Conservation (phyloP, 1,139 yeast genomes). For the Taiozyma sp. region DNA sequence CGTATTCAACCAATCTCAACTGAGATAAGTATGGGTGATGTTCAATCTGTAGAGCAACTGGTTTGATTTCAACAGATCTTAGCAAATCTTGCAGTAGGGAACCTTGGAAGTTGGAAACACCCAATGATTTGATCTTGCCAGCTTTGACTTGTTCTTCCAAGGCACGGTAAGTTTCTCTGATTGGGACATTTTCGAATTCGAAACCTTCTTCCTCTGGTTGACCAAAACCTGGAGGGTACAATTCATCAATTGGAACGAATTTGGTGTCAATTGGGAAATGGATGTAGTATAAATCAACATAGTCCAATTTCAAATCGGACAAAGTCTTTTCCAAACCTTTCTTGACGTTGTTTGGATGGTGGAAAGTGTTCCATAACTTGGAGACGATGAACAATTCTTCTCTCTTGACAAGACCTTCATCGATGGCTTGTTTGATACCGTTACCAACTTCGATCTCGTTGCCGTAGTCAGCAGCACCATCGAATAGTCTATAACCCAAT, state of each 20-base stretch:
- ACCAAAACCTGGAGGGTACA: slow-evolving; percentile 72
- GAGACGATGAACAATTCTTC: slow-evolving; percentile 72
- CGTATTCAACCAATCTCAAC: slow-evolving; percentile 57
- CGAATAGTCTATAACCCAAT: slow-evolving; percentile 68
- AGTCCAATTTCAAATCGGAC: slow-evolving; percentile 58
- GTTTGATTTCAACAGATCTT: slow-evolving; percentile 65
- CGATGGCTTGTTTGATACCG: slow-evolving; percentile 59
- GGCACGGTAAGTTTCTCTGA: slow-evolving; percentile 76
- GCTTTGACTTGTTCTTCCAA: slow-evolving; percentile 55
- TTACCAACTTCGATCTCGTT: slow-evolving; percentile 71
- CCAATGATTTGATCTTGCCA: slow-evolving; percentile 72
- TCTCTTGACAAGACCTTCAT: slow-evolving; percentile 63
- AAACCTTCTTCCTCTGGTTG: slow-evolving; percentile 39
- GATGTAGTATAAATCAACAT: slow-evolving; percentile 67
- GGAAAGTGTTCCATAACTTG: slow-evolving; percentile 77
- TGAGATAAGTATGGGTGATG: slow-evolving; percentile 88
- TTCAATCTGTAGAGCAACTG: slow-evolving; percentile 58
- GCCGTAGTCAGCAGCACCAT: slow-evolving; percentile 76
- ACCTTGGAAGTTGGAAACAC: slow-evolving; percentile 80
- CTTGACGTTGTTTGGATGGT: slow-evolving; percentile 48
- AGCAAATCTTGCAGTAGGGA: slow-evolving; percentile 69
- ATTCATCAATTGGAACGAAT: slow-evolving; percentile 63
- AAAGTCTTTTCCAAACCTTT: slow-evolving; percentile 58
- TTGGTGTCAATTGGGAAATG: slow-evolving; percentile 80
- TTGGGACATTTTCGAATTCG: slow-evolving; percentile 62